Conservation (phyloP, 1,284 basidiomycete genomes). For the Austroboletus niveus region DNA sequence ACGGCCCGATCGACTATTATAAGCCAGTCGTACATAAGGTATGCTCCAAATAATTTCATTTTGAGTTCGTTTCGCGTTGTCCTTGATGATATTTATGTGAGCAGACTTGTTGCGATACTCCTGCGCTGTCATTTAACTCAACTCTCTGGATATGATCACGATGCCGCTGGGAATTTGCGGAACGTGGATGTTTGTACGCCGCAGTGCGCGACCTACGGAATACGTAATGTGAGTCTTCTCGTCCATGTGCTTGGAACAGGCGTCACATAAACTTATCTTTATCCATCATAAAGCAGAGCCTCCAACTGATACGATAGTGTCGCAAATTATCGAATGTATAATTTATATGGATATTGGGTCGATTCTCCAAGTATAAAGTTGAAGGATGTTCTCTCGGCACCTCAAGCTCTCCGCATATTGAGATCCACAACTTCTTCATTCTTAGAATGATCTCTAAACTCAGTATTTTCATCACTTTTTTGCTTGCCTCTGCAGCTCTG, state of each 20-base stretch:
- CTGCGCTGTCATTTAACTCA: no score
- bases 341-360: not conserved
- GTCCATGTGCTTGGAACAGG: not conserved
- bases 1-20: no score
- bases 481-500: slow-evolving; percentile 13
- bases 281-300: not conserved
- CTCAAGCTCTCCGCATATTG: not conserved
- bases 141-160: no score
- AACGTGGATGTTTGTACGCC: no score
- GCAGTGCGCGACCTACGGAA: no score
- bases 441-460: slow-evolving; percentile 19
- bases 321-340: not conserved
- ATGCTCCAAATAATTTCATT: no score
- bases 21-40: no score
- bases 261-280: not conserved
- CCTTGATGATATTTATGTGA: no score
- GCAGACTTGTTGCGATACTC: no score
- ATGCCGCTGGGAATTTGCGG: no score
- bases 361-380: not conserved
- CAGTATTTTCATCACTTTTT: slow-evolving; percentile 15
- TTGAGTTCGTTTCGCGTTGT: no score
- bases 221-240: no score
- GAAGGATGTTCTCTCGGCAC: not conserved
- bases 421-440: not conserved
- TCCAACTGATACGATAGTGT: not conserved